These are phyloP conservation scores for Penicillium rolfsii DNA, from an alignment of 2,329 filamentous ascomycete species.

Conservation along the genomic window DNA sequence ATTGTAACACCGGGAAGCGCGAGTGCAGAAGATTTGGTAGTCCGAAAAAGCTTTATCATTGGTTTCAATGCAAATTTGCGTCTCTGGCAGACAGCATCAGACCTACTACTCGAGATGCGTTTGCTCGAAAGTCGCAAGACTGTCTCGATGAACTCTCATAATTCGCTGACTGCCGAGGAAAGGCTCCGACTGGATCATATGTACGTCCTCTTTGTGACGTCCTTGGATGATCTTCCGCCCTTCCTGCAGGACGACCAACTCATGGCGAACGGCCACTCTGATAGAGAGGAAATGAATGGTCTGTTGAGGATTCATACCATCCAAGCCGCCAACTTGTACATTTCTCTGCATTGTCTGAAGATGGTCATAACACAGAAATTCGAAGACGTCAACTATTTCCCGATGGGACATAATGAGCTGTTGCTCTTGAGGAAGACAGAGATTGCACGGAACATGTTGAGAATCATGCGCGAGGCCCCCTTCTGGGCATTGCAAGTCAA, in stretches of 20 bases:
- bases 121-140: conserved; percentile 15
- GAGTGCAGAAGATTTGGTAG: conserved; percentile 5
- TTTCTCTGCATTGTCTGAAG: conserved; percentile 41
- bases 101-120: conserved; percentile 44
- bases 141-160: conserved; percentile 4
- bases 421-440: conserved; percentile 43
- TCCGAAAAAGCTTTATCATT: conserved; percentile 38
- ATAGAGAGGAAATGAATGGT: conserved; percentile 9
- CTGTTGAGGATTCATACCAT: conserved; percentile 36
- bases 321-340: conserved; percentile 48
- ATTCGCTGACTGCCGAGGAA: conserved; percentile 27
- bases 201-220: conserved; percentile 48
- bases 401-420: conserved; percentile 18
- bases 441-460: conserved; percentile 50
- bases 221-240: conserved; percentile 45
- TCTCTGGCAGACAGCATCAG: conserved; percentile 48
- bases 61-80: conserved; percentile 51
- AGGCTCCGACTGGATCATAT: conserved; percentile 41
- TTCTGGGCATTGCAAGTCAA: conserved; percentile 41
- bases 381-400: conserved; percentile 25
- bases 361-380: conserved; percentile 44
- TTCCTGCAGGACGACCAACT: conserved; percentile 37
- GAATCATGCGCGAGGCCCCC: conserved; percentile 47
- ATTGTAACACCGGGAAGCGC: conserved; percentile 24
- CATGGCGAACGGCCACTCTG: conserved; percentile 8